These are phyloP conservation scores for Termitomyces titanicus DNA, from an alignment of 768 basidiomycete genomes.

Conservation along the genomic window DNA sequence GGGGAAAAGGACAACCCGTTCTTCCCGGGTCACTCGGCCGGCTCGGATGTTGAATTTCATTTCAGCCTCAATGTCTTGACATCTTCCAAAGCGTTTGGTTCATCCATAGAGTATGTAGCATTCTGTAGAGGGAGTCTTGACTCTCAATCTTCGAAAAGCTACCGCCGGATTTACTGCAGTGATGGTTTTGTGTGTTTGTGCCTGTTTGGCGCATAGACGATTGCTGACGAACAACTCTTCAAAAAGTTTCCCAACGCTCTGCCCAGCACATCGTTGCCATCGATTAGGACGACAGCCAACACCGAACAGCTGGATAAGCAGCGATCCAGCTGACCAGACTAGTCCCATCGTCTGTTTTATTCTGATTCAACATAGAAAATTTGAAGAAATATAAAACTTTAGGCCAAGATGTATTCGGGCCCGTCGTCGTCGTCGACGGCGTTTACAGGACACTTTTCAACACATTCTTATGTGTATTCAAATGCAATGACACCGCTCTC, in stretches of 20 bases:
- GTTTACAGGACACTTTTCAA: slow-evolving; percentile 6
- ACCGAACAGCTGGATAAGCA: not conserved
- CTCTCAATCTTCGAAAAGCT: not conserved
- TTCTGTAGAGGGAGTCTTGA: not conserved
- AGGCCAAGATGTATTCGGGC: slow-evolving; percentile 8
- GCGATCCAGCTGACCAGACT: not conserved
- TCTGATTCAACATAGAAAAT: not conserved
- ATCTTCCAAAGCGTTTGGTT: not conserved
- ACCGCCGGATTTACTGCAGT: no score
- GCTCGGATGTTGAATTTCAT: not conserved
- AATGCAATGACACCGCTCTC: slow-evolving; percentile 33
- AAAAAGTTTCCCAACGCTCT: slow-evolving; percentile 6
- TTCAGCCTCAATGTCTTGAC: not conserved
- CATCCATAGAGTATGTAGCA: not conserved
- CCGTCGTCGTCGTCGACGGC: slow-evolving; percentile 10
- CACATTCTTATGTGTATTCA: slow-evolving; percentile 7
- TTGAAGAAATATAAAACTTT: no score
- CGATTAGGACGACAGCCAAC: not conserved
- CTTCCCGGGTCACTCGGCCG: not conserved
- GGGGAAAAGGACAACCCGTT: not conserved
- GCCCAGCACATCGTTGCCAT: slow-evolving; percentile 2
- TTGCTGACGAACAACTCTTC: not conserved
- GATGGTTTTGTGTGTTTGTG: not conserved
- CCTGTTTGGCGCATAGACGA: not conserved
- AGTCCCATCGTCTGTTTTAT: not conserved